phyloP scores from a whole-genome alignment of 441 rosid genomes.

The Bocquillonia castaneifolia region DNA sequence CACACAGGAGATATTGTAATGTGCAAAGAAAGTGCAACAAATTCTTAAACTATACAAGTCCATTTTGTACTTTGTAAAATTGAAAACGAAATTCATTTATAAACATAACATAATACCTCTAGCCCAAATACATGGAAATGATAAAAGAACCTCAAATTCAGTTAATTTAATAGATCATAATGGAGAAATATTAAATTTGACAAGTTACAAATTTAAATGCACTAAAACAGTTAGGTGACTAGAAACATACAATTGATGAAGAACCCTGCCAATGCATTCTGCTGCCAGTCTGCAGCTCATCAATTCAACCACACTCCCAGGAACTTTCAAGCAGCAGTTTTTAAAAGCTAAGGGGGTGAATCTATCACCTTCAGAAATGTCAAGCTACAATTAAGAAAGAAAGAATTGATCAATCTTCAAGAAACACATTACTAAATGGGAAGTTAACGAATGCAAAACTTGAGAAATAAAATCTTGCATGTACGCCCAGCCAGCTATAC shows the following conservation, averaged over 20 bases:
- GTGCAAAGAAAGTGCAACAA: neutral
- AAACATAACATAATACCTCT: neutral
- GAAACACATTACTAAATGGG: constrained; percentile 8
- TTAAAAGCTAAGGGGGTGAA: constrained; percentile 11
- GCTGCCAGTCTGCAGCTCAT: constrained; percentile 20
- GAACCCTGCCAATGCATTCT: constrained; percentile 22
- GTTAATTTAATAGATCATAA: neutral
- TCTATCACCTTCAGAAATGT: constrained; percentile 22
- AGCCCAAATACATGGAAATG: constrained; percentile 5
- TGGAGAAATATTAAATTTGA: neutral
- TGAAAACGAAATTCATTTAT: neutral
- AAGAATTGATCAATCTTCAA: constrained; percentile 8
- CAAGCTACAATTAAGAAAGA: constrained; percentile 26
- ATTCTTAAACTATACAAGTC: neutral
- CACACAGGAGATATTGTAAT: neutral
- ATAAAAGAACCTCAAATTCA: neutral
- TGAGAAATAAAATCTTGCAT: neutral
- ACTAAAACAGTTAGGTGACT: constrained; percentile 21
- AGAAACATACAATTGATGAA: constrained; percentile 35
- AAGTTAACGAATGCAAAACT: neutral
- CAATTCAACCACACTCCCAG: constrained; percentile 10
- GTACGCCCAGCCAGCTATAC: neutral
- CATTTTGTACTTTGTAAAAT: neutral
- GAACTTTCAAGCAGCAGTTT: constrained; percentile 24
- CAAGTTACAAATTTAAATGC: neutral